These are phyloP conservation scores for Phytophthora citrophthora DNA, from an alignment of 352 stramenopile species.

Conservation along the genomic window DNA sequence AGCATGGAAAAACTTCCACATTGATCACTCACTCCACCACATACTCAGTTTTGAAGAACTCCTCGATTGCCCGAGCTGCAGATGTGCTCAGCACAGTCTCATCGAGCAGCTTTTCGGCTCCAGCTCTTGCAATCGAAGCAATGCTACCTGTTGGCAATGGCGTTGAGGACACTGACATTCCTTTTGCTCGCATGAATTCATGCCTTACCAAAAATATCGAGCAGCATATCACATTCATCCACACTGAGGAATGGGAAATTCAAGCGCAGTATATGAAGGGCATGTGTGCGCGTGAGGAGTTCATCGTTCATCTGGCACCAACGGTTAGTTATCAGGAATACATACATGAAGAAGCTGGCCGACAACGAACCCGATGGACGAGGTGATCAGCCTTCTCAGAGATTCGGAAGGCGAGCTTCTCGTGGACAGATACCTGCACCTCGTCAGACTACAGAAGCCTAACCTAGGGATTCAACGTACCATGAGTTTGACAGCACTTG, in stretches of 20 bases:
- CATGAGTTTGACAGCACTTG: slow-evolving; percentile 54
- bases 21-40: slow-evolving; percentile 44
- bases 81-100: slow-evolving; percentile 66
- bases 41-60: slow-evolving; percentile 79
- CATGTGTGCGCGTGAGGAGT: slow-evolving; percentile 55
- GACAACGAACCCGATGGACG: slow-evolving; percentile 41
- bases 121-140: slow-evolving; percentile 49
- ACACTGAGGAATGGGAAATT: slow-evolving; percentile 68
- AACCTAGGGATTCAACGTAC: slow-evolving; percentile 23
- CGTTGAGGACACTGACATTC: neutral
- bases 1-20: neutral
- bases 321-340: neutral
- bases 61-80: slow-evolving; percentile 64
- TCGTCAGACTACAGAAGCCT: neutral
- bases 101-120: slow-evolving; percentile 61
- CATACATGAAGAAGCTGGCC: no score
- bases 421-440: slow-evolving; percentile 55
- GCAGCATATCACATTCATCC: slow-evolving; percentile 80
- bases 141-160: slow-evolving; percentile 50
- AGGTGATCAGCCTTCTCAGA: slow-evolving; percentile 53
- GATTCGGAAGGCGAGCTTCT: slow-evolving; percentile 58
- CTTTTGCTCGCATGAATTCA: neutral
- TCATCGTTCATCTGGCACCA: slow-evolving; percentile 49
- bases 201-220: slow-evolving; percentile 74
- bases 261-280: slow-evolving; percentile 42